These are phyloP conservation scores for Piloderma croceum DNA, from an alignment of 768 basidiomycete genomes.

Conservation along the genomic window DNA sequence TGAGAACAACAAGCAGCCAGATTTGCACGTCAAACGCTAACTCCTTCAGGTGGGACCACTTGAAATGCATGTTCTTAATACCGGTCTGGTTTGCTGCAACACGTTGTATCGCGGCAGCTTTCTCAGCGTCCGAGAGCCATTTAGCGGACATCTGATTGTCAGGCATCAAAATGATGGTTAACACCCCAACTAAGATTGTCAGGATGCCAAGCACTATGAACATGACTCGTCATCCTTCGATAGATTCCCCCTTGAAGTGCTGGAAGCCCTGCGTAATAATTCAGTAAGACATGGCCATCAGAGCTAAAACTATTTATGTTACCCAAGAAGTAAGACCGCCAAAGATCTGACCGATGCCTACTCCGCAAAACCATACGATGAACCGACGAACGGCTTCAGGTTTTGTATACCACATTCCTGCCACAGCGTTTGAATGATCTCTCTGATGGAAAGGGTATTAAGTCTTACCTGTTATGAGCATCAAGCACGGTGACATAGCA, in stretches of 20 bases:
- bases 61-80: slow-evolving; percentile 21
- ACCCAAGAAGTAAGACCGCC: no score
- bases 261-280: no score
- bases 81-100: slow-evolving; percentile 21
- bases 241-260: slow-evolving; percentile 9
- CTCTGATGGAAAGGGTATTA: no score
- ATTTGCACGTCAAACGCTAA: slow-evolving; percentile 7
- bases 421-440: no score
- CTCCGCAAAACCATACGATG: slow-evolving; percentile 14
- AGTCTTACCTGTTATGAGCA: slow-evolving; percentile 12
- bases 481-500: no score
- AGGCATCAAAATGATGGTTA: slow-evolving; percentile 10
- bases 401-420: slow-evolving; percentile 16
- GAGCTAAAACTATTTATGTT: background rate
- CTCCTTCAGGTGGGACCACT: slow-evolving; percentile 13
- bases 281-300: background rate
- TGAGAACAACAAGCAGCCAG: no score
- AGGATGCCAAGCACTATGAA: slow-evolving; percentile 12
- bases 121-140: slow-evolving; percentile 14
- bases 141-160: slow-evolving; percentile 13
- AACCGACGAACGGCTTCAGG: slow-evolving; percentile 13
- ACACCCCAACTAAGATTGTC: slow-evolving; percentile 8
- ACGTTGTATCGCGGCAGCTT: slow-evolving; percentile 16
- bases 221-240: slow-evolving; percentile 15
- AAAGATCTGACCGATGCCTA: slow-evolving; percentile 15